Evolutionary conservation across 352 stramenopile genomes (phyloP), one percentile per base, ranked within the genome.

Genomic region (Globisporangium canariense): DNA sequence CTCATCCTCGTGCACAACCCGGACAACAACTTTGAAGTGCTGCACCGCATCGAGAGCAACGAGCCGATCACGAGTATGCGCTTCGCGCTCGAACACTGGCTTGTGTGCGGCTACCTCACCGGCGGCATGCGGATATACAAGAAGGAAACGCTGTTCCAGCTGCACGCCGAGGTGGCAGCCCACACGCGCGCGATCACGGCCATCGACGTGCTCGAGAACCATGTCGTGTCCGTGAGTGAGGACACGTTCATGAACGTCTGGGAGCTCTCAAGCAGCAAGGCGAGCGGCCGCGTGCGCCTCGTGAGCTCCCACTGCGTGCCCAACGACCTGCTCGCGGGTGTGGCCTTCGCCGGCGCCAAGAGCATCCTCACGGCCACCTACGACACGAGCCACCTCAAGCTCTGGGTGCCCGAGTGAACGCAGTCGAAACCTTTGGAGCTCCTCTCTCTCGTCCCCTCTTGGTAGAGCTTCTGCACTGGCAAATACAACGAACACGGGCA

Each of bases 171-270:
- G 64, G 69, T 94, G 41, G 80, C 77, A 25, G 86, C 81, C 16
- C 84, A 91, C 60, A 85, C 81, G 8, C 82, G 86, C 2, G 80
- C 80, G 1, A 77, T 92, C 68, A 91, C 81, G 1, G 84, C 78
- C 10, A 54, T 93, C 22, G 84, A 89, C 52, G 65, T 73, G 30
- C 67, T 69, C 45, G 82, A 85, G 30, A 69, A 78, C 46, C 69
- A 75, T 52, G 61, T 88, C 47, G 82, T 78, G 54, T 87, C 80
- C 0, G 82, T 92, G 41, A 78, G 83, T 9, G 83, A 93, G 60
- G 79, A 95, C 64, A 91, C 79, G 11, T 94, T 88, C 67, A 53
- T 92, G 52, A 91, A 94, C 61, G 77, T 92, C 51, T 93, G 84
- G 82, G 81, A 91, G 55, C 62, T 88, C 16, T 55, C 56, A 2